Evolutionary conservation across 225 moss, liverwort and hornwort species (phyloP).

Genomic region (Sphagnum contortum): DNA sequence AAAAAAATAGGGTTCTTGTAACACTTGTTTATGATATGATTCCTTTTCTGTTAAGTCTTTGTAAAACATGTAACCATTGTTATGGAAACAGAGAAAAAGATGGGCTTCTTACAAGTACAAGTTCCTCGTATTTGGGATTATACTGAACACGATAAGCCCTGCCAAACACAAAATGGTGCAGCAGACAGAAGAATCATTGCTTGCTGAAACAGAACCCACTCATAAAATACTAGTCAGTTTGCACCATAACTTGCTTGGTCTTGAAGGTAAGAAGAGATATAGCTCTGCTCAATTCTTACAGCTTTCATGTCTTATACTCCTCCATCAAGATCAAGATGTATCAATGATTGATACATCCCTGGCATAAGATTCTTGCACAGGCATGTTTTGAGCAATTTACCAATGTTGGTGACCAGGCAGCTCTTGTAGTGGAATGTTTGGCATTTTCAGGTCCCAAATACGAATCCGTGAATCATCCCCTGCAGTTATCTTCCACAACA

Average conservation of each 20-base stretch:
- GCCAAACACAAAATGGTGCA: slow-evolving; percentile 2
- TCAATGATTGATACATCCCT: not conserved
- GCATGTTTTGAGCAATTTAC: slow-evolving; percentile 13
- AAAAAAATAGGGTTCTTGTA: not conserved
- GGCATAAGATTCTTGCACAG: not conserved
- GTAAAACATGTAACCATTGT: not conserved
- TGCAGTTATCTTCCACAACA: slow-evolving; percentile 43
- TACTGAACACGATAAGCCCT: slow-evolving; percentile 71
- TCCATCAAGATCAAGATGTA: not conserved
- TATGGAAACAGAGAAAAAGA: not conserved
- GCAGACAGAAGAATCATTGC: too few relatives aligned
- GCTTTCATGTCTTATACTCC: not conserved
- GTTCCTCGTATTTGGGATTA: slow-evolving; percentile 69
- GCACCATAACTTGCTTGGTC: not conserved
- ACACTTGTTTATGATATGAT: not conserved
- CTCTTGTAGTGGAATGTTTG: slow-evolving; percentile 46
- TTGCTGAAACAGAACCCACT: not conserved
- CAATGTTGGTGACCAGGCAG: slow-evolving; percentile 87
- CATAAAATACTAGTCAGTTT: not conserved
- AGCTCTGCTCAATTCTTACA: not conserved
- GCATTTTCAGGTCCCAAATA: slow-evolving; percentile 85
- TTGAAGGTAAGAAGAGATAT: not conserved
- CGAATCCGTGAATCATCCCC: slow-evolving; percentile 86
- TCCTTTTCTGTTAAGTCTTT: not conserved
- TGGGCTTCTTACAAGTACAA: slow-evolving; percentile 47